A percentile compares a stretch with the other conserved stretches of the same genome.
These are phyloP conservation scores for Dendrocalamus sinicus DNA, from an alignment of 176 grass and related monocot species.

Conservation along the genomic window DNA sequence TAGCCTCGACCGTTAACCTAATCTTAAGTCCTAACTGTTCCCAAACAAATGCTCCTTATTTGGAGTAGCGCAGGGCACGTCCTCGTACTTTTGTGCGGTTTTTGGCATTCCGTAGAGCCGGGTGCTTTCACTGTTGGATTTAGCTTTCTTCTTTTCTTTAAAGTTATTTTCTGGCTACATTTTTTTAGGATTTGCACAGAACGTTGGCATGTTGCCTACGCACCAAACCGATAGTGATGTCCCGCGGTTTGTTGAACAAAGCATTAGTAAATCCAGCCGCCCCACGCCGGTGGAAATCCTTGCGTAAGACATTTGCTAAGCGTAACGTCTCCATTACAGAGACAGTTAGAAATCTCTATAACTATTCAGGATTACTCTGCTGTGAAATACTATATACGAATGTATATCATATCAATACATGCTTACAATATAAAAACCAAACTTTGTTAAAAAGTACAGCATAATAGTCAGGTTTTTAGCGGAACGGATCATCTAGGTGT, in stretches of 20 bases:
- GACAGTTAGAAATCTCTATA: no score
- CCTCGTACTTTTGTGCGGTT: background rate
- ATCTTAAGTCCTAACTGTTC: background rate
- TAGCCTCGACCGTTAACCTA: background rate
- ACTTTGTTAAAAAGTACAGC: no score
- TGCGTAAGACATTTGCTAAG: constrained; percentile 9
- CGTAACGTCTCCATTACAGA: no score
- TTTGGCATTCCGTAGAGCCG: background rate
- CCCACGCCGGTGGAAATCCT: background rate
- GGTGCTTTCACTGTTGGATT: constrained; percentile 17
- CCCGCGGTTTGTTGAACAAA: background rate
- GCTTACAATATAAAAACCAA: no score
- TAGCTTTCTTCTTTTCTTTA: constrained; percentile 8
- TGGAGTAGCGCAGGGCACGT: background rate
- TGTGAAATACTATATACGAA: no score
- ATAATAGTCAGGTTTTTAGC: no score
- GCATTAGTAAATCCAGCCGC: background rate
- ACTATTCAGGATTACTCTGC: no score
- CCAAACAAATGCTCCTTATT: background rate
- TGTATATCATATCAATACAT: no score
- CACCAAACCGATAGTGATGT: background rate
- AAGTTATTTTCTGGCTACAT: background rate
- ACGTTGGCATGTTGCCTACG: background rate
- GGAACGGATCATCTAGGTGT: no score
- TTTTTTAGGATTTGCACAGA: background rate